Conservation (phyloP, 768 basidiomycete genomes). For the Exidia glandulosa region DNA sequence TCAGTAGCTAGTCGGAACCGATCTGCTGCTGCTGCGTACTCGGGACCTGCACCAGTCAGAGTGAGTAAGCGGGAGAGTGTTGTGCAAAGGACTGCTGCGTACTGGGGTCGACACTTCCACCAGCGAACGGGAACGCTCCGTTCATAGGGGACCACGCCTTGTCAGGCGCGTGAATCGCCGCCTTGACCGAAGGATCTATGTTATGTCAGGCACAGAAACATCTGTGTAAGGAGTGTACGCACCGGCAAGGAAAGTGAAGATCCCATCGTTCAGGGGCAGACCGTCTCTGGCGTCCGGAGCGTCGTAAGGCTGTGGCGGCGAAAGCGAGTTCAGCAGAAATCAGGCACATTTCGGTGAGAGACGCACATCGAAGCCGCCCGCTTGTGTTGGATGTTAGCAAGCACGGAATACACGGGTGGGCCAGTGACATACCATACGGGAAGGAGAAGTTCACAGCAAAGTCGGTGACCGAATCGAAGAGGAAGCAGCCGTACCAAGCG, state of each 20-base stretch:
- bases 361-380: too few species aligned
- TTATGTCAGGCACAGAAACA: background rate
- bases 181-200: background rate
- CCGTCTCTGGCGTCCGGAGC: background rate
- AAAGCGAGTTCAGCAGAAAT: too few species aligned
- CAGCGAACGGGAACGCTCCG: background rate
- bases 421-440: background rate
- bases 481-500: background rate
- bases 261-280: background rate
- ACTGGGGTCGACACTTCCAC: background rate
- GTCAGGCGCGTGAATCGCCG: background rate
- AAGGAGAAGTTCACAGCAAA: background rate
- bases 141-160: background rate
- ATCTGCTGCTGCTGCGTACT: background rate
- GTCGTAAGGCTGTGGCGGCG: background rate
- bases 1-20: background rate
- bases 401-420: background rate
- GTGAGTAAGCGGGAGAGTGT: background rate
- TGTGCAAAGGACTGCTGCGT: background rate
- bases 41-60: background rate
- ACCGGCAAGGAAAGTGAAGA: background rate
- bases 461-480: background rate
- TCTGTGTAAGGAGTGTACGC: background rate
- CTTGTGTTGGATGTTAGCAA: background rate
- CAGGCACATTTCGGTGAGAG: too few species aligned